Conservation (phyloP, 1,284 basidiomycete genomes). For the Schizophyllum commune region DNA sequence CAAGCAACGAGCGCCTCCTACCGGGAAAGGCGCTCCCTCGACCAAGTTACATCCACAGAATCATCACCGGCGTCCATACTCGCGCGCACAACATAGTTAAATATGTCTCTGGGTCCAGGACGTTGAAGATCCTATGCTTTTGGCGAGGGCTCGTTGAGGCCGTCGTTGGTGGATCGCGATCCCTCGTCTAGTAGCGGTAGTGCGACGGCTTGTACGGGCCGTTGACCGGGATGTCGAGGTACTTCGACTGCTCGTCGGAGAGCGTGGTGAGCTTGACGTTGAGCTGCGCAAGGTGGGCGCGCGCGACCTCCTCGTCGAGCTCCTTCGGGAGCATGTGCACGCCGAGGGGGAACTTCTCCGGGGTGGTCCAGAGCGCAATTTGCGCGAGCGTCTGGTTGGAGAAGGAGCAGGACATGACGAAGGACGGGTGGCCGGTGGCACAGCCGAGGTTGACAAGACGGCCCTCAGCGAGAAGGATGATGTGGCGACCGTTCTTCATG, state of each 20-base stretch:
- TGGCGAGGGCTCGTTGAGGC: slow-evolving; percentile 73
- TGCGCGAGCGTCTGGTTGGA: slow-evolving; percentile 98
- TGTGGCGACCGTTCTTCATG: slow-evolving; percentile 81
- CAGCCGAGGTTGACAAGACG: slow-evolving; percentile 26
- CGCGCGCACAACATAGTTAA: neutral
- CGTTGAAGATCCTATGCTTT: slow-evolving; percentile 54
- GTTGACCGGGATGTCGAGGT: slow-evolving; percentile 85
- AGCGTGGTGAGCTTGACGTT: slow-evolving; percentile 92
- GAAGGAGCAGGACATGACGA: slow-evolving; percentile 99
- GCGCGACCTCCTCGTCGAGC: slow-evolving; percentile 98
- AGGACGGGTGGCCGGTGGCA: slow-evolving; percentile 89
- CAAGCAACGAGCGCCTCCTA: neutral
- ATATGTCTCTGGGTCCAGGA: slow-evolving; percentile 24
- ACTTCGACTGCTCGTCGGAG: slow-evolving; percentile 73
- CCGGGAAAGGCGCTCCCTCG: neutral
- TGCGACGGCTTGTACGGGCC: slow-evolving; percentile 86
- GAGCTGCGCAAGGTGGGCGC: slow-evolving; percentile 87
- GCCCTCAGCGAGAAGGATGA: slow-evolving; percentile 97
- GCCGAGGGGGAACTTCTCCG: slow-evolving; percentile 84
- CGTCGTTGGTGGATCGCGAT: slow-evolving; percentile 33
- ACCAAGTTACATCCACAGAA: neutral
- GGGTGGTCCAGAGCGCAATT: slow-evolving; percentile 96
- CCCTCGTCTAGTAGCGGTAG: slow-evolving; percentile 39
- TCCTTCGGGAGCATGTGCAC: slow-evolving; percentile 97
- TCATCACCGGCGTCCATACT: neutral